Base-by-base conservation (phyloP, 768 basidiomycete genomes). In the Auriscalpium orientale region DNA sequence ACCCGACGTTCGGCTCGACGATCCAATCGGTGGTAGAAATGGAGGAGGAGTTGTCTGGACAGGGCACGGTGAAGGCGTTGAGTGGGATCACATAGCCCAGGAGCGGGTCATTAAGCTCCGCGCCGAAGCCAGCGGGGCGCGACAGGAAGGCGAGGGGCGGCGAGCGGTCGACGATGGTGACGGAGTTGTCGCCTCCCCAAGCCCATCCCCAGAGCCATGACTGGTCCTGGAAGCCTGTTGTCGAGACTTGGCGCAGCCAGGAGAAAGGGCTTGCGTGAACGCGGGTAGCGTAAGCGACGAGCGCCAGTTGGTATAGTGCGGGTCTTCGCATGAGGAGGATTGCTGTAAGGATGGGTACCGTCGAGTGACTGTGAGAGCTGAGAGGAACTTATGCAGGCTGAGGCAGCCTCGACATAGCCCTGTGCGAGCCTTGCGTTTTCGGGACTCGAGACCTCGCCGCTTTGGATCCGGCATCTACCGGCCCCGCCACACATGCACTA, bases 71-170 rank as follows among this genome's bases (percentile, higher is more conserved):
- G 61, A 71, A 72, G n/a, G 70, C 53, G 20, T 69, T 66, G 49
- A 71, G 68, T 5, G 71, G 70, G 33, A 72, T 70, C 44, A 71
- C 70, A 60, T 72, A 71, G 40, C 71, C 71, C 13, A 71, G 62
- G 20, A 72, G 62, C 2, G 69, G 67, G 54, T 88, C 84, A 54
- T 70, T 74, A 46, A 90, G 81, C 58, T 88, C 84, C 21, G 79
- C 78, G 12, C 90, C 90, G 68, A 93, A 93, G 0, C 85, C 80
- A 53, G 90, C 90, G 71, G 75, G 74, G 49, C 89, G 77, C 7
- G 91, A 87, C 49, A 76, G 74, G 66, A 88, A 92, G 3, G 80
- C 80, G 56, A 91, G 72, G 0, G 83, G 74, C 1, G 89, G 89
- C 5, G 80, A 76, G 56, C 82, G 81, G 71, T 91, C 89, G 38